Conservation (phyloP, 2,329 filamentous ascomycete genomes). For the Talaromyces atroroseus region DNA sequence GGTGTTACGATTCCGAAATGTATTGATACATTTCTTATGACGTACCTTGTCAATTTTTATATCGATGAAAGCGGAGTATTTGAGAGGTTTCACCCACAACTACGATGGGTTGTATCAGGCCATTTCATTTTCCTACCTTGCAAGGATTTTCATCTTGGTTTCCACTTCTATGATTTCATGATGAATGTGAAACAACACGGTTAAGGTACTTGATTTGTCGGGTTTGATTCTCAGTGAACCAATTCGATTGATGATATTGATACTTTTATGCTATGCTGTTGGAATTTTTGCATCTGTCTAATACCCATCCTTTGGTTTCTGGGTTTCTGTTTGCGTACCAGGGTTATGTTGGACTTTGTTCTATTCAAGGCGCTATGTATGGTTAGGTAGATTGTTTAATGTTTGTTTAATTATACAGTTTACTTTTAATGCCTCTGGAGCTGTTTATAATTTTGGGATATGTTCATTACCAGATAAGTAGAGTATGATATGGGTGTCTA, state of each 20-base stretch:
- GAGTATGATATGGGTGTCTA: too few species aligned
- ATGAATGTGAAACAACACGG: background rate
- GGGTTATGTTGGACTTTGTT: background rate
- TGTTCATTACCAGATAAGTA: too few species aligned
- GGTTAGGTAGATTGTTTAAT: background rate
- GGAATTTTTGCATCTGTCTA: background rate
- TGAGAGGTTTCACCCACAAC: background rate
- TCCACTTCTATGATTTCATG: background rate
- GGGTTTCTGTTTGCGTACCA: background rate
- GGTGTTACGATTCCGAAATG: background rate
- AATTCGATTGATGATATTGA: slow-evolving; percentile 2
- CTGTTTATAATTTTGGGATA: too few species aligned
- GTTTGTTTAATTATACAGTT: background rate
- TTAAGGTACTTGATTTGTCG: background rate
- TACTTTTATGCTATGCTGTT: slow-evolving; percentile 6
- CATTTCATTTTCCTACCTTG: background rate
- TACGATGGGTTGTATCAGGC: background rate
- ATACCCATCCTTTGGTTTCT: slow-evolving; percentile 1
- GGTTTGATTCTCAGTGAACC: background rate
- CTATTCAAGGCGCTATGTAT: background rate
- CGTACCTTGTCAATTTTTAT: slow-evolving; percentile 5
- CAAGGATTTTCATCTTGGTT: background rate
- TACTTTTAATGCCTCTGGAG: background rate
- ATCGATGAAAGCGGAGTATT: background rate
- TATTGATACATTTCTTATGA: background rate